Base-by-base conservation (phyloP, 1,284 basidiomycete genomes). In the Bjerkandera adusta region DNA sequence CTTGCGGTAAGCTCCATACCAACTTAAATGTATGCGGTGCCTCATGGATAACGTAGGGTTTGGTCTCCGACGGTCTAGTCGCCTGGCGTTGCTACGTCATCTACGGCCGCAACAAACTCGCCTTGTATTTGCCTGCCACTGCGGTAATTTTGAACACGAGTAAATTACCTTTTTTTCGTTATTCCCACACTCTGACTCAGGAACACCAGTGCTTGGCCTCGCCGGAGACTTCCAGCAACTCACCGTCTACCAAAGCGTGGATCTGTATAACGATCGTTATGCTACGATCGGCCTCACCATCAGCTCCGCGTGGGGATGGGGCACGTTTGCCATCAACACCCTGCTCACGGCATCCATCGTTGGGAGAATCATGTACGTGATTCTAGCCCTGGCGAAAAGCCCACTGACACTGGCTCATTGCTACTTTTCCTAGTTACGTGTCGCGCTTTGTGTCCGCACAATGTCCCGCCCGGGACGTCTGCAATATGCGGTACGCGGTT, bases 71-170 rank as follows among this genome's bases (percentile, higher is more conserved):
- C 43, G 54, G 57, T 33, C 56, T 55, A 16, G 29, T 60, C 10
- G 56, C 49, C 11, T 58, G 58, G 58, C 53, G 57, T 7, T 60
- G 57, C 40, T 56, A 56, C 43, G 38, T 57, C 27, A 37, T 60
- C 27, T 60, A 50, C 36, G 37, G 39, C 1, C 48, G 25, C 24
- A 18, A 43, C 20, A 47, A 34, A n/a, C 57, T 57, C 57, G 50
- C 57, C 0, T 35, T 55, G 11, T 60, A 55, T 29, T 30, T 55
- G 7, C 58, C 58, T 20, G 35, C 50, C 3, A 39, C 36, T 4
- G 38, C 48, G 2, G 44, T 58, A 5, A 25, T 52, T 30, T 22
- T 55, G 16, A 60, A 52, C 22, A 51, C 51, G 3, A 16, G 53
- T 55, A 37, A 33, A 53, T 53, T 7, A n/a, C 24, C 20, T 37